Conservation (phyloP, 2,329 filamentous ascomycete genomes). For the Neonectria faginata region DNA sequence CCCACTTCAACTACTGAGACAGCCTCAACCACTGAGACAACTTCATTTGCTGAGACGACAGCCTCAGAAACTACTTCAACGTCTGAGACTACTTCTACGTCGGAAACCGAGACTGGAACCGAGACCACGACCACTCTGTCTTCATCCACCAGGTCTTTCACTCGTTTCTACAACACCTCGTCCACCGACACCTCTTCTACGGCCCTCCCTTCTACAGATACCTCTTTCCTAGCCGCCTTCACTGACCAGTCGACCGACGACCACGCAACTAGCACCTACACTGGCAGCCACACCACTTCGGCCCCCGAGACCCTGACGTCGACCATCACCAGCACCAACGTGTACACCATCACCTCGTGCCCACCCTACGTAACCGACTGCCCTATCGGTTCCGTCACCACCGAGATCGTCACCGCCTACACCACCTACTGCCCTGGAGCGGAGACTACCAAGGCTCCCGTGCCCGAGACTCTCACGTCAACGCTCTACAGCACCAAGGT, state of each 20-base stretch:
- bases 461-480: constrained; percentile 42
- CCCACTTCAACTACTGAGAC: too few species aligned
- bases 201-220: too few species aligned
- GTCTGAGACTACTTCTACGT: constrained; percentile 15
- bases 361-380: constrained; percentile 45
- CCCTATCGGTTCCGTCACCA: constrained; percentile 47
- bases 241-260: neutral
- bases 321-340: constrained; percentile 45
- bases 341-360: constrained; percentile 51
- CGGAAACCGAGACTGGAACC: constrained; percentile 1
- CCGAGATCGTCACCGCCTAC: constrained; percentile 42
- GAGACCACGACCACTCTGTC: constrained; percentile 21
- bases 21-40: too few species aligned
- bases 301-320: constrained; percentile 42
- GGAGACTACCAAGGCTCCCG: constrained; percentile 12
- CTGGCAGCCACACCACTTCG: constrained; percentile 8
- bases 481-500: constrained; percentile 45
- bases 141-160: constrained; percentile 23
- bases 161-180: constrained; percentile 35
- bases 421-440: constrained; percentile 54
- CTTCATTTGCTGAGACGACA: too few species aligned
- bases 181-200: constrained; percentile 1
- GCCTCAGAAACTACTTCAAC: neutral
- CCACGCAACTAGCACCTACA: neutral
- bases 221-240: constrained; percentile 8